These are phyloP conservation scores for Cotoneaster glaucophyllus DNA, from an alignment of 306 rosid species.

Conservation along the genomic window DNA sequence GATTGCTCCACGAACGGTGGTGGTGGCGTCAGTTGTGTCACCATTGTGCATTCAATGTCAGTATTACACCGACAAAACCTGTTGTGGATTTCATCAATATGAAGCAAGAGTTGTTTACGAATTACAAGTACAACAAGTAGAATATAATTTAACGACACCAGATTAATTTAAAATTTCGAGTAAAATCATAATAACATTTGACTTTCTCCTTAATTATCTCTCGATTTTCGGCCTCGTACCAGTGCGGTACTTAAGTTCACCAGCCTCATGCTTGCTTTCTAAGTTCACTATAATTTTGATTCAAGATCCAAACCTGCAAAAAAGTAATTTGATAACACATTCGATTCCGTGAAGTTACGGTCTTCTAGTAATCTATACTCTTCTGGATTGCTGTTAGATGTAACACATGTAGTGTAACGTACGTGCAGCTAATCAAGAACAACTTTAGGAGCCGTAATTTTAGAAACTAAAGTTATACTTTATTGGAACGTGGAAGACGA, in stretches of 20 bases:
- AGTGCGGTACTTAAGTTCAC: background rate
- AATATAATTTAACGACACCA: background rate
- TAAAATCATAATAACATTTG: slow-evolving; percentile 7
- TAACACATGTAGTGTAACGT: background rate
- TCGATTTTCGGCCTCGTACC: slow-evolving; percentile 1
- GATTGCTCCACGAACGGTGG: background rate
- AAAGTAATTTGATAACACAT: background rate
- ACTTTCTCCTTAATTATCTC: slow-evolving; percentile 2
- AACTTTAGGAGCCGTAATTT: background rate
- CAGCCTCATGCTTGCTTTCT: slow-evolving; percentile 1
- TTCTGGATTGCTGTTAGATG: background rate
- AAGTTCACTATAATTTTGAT: background rate
- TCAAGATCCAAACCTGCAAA: background rate
- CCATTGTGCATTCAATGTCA: background rate
- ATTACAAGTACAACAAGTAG: background rate
- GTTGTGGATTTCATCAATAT: background rate
- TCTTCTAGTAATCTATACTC: background rate
- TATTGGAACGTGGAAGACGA: background rate
- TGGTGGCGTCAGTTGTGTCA: slow-evolving; percentile 18
- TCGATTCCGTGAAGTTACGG: background rate
- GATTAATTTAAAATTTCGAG: slow-evolving; percentile 1
- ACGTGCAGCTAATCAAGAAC: background rate
- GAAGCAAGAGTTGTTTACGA: background rate
- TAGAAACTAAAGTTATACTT: background rate
- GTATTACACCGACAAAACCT: slow-evolving; percentile 9